Conservation (phyloP, 768 basidiomycete species). For the Naganishia onofrii region DNA sequence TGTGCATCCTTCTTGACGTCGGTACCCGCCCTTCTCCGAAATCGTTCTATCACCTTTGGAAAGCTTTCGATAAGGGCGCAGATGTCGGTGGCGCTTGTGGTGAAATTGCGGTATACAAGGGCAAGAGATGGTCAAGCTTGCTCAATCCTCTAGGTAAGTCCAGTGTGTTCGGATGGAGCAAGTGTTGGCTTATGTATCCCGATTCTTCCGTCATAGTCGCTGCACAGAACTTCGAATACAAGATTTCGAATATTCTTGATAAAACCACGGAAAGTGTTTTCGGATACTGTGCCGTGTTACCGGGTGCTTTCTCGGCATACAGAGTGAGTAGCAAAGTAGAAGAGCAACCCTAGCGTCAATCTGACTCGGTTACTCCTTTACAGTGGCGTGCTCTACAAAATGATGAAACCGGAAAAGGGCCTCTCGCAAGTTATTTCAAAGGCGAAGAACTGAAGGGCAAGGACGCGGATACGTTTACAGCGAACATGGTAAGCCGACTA, state of each 20-base stretch:
- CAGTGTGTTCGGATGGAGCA: not conserved
- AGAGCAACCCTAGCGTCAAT: not conserved
- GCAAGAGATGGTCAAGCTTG: constrained; percentile 75
- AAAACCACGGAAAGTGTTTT: constrained; percentile 74
- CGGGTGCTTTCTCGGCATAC: constrained; percentile 89
- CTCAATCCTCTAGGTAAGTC: constrained; percentile 67
- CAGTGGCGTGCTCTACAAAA: constrained; percentile 81
- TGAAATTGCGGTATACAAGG: constrained; percentile 92
- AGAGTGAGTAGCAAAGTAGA: constrained; percentile 35
- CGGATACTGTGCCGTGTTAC: constrained; percentile 64
- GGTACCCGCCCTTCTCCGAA: constrained; percentile 85
- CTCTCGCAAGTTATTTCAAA: constrained; percentile 88
- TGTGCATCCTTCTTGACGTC: constrained; percentile 88
- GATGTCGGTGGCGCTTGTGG: constrained; percentile 95
- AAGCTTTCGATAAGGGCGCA: constrained; percentile 66
- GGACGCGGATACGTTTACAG: constrained; percentile 52
- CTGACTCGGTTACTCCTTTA: not conserved
- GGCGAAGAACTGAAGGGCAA: constrained; percentile 70
- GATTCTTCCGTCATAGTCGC: constrained; percentile 56
- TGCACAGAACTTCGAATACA: constrained; percentile 95
- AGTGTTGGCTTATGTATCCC: not conserved
- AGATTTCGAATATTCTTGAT: constrained; percentile 86
- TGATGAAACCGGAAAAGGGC: constrained; percentile 81
- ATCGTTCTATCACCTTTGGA: constrained; percentile 92
- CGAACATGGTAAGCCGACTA: constrained; percentile 43